Evolutionary conservation across 768 basidiomycete species (phyloP), one percentile per base, ranked within the genome.

Genomic region (Jaapia argillacea): DNA sequence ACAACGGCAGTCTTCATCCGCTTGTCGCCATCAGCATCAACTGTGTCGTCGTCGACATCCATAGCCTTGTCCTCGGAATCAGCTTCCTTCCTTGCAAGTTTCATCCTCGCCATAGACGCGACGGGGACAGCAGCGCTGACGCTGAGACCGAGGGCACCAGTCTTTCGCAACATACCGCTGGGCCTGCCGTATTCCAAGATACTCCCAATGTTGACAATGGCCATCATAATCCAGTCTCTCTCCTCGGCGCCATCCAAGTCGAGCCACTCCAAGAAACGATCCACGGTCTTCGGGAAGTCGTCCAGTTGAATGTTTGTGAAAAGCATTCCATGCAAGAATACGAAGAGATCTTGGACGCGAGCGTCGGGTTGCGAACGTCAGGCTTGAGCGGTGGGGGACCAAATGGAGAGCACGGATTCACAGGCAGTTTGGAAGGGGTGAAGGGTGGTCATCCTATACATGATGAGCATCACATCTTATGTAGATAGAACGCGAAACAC

Each of bases 181-280:
- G 80, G 70, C 22, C 78, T 71, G 25, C 96, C 94, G 52, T 93
- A 98, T 60, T 98, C 92, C 54, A 97, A 66, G 6, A 96, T 61
- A 0, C 85, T 75, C 3, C 77, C 71, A 24, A 97, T 70, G 58
- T 94, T 94, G 51, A 89, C 69, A 38, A 85, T 67, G 0, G 79
- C 94, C 89, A 98, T 94, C 85, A 93, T 91, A 52, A 89, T 82
- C 96, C 96, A 99, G 45, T 94, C 89, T 23, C 81, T 78, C 56
- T 81, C 84, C 50, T 85, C 77, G 0, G 78, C 81, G 6, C 76
- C 79, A 48, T 93, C 88, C 45, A 92, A 82, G 42, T 80, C 72
- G 2, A 94, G 73, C 33, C 87, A 81, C 59, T 94, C 92, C 42
- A 91, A 71, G 58, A 93, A 86, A 16, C 90, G 82, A 1, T 82